Evolutionary conservation across 2,329 filamentous ascomycete genomes (phyloP).

Genomic region (Exophiala spinifera): DNA sequence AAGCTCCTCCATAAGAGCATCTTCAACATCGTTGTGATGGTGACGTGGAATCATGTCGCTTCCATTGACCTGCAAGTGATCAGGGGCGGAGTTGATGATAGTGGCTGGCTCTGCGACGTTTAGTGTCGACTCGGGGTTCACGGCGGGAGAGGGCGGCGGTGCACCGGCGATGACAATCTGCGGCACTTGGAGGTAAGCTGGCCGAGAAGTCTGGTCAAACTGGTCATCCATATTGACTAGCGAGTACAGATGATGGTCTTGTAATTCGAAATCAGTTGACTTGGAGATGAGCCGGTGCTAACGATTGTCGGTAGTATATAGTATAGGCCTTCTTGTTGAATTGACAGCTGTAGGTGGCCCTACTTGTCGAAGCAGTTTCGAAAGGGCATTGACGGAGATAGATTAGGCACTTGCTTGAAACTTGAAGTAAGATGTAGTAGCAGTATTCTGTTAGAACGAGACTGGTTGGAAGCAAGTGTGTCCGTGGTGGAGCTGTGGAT

Average conservation of each 20-base stretch:
- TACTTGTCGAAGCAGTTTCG: constrained; percentile 3
- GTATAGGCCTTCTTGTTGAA: neutral
- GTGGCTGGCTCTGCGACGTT: too few relatives aligned
- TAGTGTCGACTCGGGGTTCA: too few relatives aligned
- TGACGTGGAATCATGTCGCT: too few relatives aligned
- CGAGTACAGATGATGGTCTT: constrained; percentile 4
- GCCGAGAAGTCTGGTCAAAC: neutral
- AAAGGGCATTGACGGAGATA: too few relatives aligned
- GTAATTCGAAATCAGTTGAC: neutral
- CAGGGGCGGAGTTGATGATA: too few relatives aligned
- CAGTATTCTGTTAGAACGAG: too few relatives aligned
- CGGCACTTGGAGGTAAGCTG: neutral
- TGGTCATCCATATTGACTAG: constrained; percentile 4
- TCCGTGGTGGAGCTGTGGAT: too few relatives aligned
- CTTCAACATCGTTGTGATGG: too few relatives aligned
- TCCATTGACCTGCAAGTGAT: too few relatives aligned
- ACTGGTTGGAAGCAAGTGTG: too few relatives aligned
- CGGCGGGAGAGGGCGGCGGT: neutral
- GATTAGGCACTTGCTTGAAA: neutral
- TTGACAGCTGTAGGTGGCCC: constrained; percentile 2
- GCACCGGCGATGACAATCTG: neutral
- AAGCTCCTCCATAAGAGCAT: too few relatives aligned
- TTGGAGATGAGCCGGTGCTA: neutral
- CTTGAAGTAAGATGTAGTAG: too few relatives aligned
- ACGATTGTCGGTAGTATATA: neutral